Base-by-base conservation (phyloP, 805 yeast species). In the Wickerhamiella qilinensis region DNA sequence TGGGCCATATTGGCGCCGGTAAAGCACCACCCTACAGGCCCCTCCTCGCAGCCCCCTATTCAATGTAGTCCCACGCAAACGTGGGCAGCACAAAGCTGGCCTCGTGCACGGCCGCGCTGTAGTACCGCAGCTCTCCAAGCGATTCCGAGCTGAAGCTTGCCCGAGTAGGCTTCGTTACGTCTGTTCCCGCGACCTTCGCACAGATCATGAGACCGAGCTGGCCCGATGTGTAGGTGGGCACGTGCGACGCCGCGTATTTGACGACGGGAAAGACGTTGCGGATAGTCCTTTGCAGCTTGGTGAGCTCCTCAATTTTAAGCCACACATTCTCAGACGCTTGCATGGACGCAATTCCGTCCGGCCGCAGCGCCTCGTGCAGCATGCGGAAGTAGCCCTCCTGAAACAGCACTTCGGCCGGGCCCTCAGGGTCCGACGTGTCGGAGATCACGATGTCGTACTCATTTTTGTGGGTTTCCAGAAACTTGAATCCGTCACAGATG, bases 181-280 rank as follows among this genome's bases (percentile, higher is more conserved):
- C 65, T 36, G 77, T 75, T 20, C 59, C 50, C 14, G 71, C 56
- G 55, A 81, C 79, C 66, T 85, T 88, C 46, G 78, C 71, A 60
- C 96, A 86, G 43, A 88, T 86, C 94, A 88, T 83, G 64, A 91
- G 83, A n/a, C 97, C 98, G 54, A 88, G 79, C 59, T 85, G 93
- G 47, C 98, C 98, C 16, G 94, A 77, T 46, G 98, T 94, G 56
- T 88, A 88, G 42, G 97, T 86, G 56, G 98, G 98, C 50, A 86
- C 84, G 55, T 91, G 73, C 42, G 93, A 79, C 65, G 82, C 81
- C 25, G 93, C 85, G 58, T 85, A 86, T 56, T 80, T 91, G 31
- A 79, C 96, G 39, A 73, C 80, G 35, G 95, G 93, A 77, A 88
- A 88, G 34, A 88, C 84, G 46, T 73, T 73, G 47, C 67, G 61